Evolutionary conservation across 257 asterid genomes (phyloP).

Genomic region (Salvia miltiorrhiza): DNA sequence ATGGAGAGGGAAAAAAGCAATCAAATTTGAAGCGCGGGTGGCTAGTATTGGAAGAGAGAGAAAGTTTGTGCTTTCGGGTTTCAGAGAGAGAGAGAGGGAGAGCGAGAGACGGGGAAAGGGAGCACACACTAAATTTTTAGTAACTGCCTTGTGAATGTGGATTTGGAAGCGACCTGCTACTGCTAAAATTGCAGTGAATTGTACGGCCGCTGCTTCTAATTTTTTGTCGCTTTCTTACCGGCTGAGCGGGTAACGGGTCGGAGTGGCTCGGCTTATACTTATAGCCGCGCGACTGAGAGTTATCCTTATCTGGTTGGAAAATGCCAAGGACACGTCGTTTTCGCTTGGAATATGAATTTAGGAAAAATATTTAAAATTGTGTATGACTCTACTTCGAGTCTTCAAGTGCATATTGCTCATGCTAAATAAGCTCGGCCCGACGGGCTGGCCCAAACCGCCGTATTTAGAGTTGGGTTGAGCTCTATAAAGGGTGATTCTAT

Average conservation of each 20-base stretch:
- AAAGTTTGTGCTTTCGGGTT: not conserved
- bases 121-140: conserved; percentile 48
- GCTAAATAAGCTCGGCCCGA: too few relatives aligned
- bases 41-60: conserved; percentile 2
- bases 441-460: too few relatives aligned
- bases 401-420: too few relatives aligned
- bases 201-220: conserved; percentile 37
- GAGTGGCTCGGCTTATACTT: conserved; percentile 24
- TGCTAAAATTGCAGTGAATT: conserved; percentile 31
- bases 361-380: not conserved
- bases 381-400: too few relatives aligned
- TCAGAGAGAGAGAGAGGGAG: conserved; percentile 22
- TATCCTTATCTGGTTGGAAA: conserved; percentile 24
- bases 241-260: conserved; percentile 22
- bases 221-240: conserved; percentile 18
- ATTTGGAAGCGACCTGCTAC: conserved; percentile 48
- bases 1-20: not conserved
- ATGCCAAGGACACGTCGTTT: conserved; percentile 7
- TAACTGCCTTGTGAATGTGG: conserved; percentile 55
- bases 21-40: conserved; percentile 9
- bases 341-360: not conserved
- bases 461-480: too few relatives aligned
- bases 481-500: too few relatives aligned
- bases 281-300: conserved; percentile 14
- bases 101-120: conserved; percentile 20